Conservation (phyloP, 768 basidiomycete species). For the Termitomyces sp. region DNA sequence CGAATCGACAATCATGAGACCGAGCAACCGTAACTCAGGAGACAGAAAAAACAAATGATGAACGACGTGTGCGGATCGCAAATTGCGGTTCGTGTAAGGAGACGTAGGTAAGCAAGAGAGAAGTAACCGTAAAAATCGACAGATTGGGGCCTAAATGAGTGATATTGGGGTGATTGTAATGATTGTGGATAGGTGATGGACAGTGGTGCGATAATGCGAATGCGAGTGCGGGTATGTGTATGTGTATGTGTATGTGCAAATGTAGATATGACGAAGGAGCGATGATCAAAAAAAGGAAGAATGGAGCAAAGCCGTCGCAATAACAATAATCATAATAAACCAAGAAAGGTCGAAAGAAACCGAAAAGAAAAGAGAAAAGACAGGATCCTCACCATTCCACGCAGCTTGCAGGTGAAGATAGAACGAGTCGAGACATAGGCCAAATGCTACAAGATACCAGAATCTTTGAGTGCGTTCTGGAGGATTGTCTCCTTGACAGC, state of each 20-base stretch:
- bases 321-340: background rate
- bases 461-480: constrained; percentile 15
- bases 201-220: background rate
- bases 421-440: background rate
- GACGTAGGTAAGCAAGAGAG: background rate
- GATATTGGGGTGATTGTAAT: background rate
- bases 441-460: constrained; percentile 9
- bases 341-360: background rate
- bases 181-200: background rate
- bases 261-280: background rate
- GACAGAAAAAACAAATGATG: background rate
- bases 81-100: background rate
- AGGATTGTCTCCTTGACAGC: constrained; percentile 16
- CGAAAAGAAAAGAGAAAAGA: background rate
- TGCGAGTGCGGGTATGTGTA: background rate
- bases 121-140: too few species aligned
- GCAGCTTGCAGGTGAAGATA: background rate
- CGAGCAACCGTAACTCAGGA: background rate
- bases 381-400: constrained; percentile 1
- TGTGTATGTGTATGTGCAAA: background rate
- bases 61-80: background rate
- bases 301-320: background rate
- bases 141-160: background rate
- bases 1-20: background rate
- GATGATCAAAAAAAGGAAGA: background rate